A percentile compares a stretch with the other conserved stretches of the same genome.
Conservation (phyloP, 2,329 filamentous ascomycete species). For the Westerdykella ornata region DNA sequence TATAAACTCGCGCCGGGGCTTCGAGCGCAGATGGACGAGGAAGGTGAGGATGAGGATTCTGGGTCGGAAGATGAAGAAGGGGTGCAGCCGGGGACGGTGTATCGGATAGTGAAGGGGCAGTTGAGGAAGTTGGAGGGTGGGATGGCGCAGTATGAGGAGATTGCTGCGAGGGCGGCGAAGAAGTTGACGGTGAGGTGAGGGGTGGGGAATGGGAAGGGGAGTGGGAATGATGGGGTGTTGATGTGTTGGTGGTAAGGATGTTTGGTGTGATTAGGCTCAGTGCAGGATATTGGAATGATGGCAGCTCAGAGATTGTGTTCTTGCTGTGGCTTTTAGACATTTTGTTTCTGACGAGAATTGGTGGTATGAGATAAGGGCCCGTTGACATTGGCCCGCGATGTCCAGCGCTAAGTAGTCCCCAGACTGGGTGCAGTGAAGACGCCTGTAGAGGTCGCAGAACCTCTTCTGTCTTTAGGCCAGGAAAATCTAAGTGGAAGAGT, state of each 20-base stretch:
- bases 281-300: too few species aligned
- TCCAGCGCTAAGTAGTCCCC: too few species aligned
- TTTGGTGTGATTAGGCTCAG: too few species aligned
- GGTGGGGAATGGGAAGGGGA: not conserved
- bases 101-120: constrained; percentile 31
- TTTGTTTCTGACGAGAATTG: too few species aligned
- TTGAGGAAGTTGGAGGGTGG: constrained; percentile 33
- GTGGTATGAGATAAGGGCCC: too few species aligned
- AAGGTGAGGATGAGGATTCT: constrained; percentile 39
- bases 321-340: too few species aligned
- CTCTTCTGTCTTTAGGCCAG: too few species aligned
- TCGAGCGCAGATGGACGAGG: constrained; percentile 36
- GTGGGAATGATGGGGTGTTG: not conserved
- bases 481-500: too few species aligned
- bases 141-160: constrained; percentile 36
- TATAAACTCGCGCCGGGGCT: constrained; percentile 33
- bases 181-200: constrained; percentile 13
- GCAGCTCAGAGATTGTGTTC: too few species aligned
- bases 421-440: too few species aligned
- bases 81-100: constrained; percentile 37
- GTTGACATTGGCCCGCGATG: too few species aligned
- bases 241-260: not conserved
- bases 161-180: constrained; percentile 27
- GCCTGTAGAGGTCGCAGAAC: too few species aligned
- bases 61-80: constrained; percentile 43